Conservation (phyloP, 2,329 filamentous ascomycete species). For the Aspergillus sp. region DNA sequence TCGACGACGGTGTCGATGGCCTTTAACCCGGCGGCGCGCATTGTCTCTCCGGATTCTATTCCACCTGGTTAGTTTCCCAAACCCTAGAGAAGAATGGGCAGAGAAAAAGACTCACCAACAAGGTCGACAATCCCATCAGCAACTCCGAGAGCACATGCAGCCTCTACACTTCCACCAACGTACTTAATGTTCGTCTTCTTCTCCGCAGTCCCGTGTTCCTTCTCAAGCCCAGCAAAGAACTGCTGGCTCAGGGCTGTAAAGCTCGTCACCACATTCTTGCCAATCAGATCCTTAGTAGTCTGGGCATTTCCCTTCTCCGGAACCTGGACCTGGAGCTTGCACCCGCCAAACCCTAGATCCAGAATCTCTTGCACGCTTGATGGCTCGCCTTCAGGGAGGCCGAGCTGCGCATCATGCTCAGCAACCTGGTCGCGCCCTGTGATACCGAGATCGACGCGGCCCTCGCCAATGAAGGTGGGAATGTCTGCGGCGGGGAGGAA, state of each 20-base stretch:
- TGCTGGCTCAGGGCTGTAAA: slow-evolving; percentile 81
- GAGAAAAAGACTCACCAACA: slow-evolving; percentile 67
- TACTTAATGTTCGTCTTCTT: slow-evolving; percentile 87
- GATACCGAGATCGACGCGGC: slow-evolving; percentile 89
- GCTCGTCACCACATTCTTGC: slow-evolving; percentile 92
- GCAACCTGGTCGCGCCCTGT: slow-evolving; percentile 90
- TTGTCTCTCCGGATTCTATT: slow-evolving; percentile 93
- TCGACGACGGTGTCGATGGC: slow-evolving; percentile 92
- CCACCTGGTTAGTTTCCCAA: not conserved
- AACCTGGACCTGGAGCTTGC: slow-evolving; percentile 95
- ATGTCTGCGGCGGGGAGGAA: slow-evolving; percentile 98
- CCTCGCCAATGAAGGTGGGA: slow-evolving; percentile 94
- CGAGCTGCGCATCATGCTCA: slow-evolving; percentile 71
- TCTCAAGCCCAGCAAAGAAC: slow-evolving; percentile 81
- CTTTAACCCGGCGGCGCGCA: slow-evolving; percentile 91
- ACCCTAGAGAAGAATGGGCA: not conserved
- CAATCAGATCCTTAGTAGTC: slow-evolving; percentile 74
- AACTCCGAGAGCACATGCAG: slow-evolving; percentile 90
- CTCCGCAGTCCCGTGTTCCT: slow-evolving; percentile 28
- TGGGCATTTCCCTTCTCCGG: slow-evolving; percentile 76
- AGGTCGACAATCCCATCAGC: slow-evolving; percentile 97
- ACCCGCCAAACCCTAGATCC: slow-evolving; percentile 85
- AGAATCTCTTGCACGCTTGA: slow-evolving; percentile 79
- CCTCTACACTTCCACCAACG: slow-evolving; percentile 94
- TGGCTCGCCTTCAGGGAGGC: slow-evolving; percentile 27